Evolutionary conservation across 768 basidiomycete species (phyloP), one percentile per base, ranked within the genome.

Genomic region (Suillus bovinus): DNA sequence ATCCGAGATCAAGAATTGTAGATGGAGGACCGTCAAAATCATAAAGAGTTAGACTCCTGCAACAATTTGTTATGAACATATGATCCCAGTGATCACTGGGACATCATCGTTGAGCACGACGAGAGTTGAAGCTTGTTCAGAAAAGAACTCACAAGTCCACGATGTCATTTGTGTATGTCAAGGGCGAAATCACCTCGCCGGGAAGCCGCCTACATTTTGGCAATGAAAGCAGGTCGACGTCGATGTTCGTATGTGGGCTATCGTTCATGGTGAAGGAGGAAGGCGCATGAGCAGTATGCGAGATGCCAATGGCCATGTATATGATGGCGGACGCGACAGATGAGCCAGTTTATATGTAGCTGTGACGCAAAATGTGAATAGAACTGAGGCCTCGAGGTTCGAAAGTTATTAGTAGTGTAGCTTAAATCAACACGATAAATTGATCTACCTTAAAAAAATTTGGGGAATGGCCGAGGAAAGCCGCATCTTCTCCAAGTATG

Each of bases 21-120:
- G 69, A 27, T 0, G 89, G 91, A 3, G 84, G 81, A 0, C 67
- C 69, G 9, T 79, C 75, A 57, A 87, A 86, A 49, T 79, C 75
- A 67, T 85, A 81, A 62, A 86, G 78, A 0, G 89, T 86, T 36
- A 88, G 68, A 22, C 80, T 76, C 55, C 77, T 69, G 58, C 72
- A 83, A 65, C 78, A 86, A 59, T 70, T 80, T 39, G 75, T 75
- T 65, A 87, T 74, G 72, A 89, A 88, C 81, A 89, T 82, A 61
- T 84, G 81, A 68, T 90, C 84, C 89, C 89, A 91, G 52, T 84
- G 84, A 65, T 90, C 87, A 65, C 90, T 91, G 62, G 36, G 29
- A 36, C 57, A 36, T 17, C 50, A 64, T 10, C 8, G 10, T 17
- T 56, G 17, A 56, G 55, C 38, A 41, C 29, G 22, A 44, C 5